Conservation (phyloP, 805 yeast genomes). For the Martiniozyma abietophila region DNA sequence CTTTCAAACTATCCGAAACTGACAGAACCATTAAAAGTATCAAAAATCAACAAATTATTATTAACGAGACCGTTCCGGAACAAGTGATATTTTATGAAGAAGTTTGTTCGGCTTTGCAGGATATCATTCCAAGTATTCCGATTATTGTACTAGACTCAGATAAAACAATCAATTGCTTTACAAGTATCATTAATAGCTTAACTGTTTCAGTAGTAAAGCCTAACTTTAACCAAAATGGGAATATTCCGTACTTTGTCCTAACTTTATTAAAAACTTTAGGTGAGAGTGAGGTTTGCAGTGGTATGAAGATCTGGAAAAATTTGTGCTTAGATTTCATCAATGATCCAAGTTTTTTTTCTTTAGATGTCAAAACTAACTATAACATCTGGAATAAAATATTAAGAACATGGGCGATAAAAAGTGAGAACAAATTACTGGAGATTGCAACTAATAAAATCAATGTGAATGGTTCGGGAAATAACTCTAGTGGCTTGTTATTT, state of each 20-base stretch:
- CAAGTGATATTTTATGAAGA: constrained; percentile 32
- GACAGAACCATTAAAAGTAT: too few relatives aligned
- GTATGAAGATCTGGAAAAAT: constrained; percentile 52
- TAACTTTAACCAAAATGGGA: too few relatives aligned
- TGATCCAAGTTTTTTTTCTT: constrained; percentile 48
- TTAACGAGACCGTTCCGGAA: constrained; percentile 6
- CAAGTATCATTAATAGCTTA: constrained; percentile 44
- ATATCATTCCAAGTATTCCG: constrained; percentile 32
- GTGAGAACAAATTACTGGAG: constrained; percentile 51
- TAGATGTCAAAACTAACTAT: constrained; percentile 18
- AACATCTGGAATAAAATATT: constrained; percentile 49
- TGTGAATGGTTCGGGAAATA: constrained; percentile 38
- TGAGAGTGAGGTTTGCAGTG: constrained; percentile 28
- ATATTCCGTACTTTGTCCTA: too few relatives aligned
- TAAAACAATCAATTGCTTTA: constrained; percentile 39
- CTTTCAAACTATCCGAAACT: too few relatives aligned
- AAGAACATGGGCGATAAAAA: constrained; percentile 53
- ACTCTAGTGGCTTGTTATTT: constrained; percentile 36
- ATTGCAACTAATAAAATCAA: constrained; percentile 30
- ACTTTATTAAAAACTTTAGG: constrained; percentile 29
- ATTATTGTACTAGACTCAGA: constrained; percentile 50
- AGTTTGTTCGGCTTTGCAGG: constrained; percentile 32
- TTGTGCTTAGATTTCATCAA: constrained; percentile 54
- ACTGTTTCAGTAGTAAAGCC: constrained; percentile 43
- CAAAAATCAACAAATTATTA: too few relatives aligned